These are phyloP conservation scores for Aspergillus indologenus DNA, from an alignment of 495 filamentous ascomycete genomes.

Conservation along the genomic window DNA sequence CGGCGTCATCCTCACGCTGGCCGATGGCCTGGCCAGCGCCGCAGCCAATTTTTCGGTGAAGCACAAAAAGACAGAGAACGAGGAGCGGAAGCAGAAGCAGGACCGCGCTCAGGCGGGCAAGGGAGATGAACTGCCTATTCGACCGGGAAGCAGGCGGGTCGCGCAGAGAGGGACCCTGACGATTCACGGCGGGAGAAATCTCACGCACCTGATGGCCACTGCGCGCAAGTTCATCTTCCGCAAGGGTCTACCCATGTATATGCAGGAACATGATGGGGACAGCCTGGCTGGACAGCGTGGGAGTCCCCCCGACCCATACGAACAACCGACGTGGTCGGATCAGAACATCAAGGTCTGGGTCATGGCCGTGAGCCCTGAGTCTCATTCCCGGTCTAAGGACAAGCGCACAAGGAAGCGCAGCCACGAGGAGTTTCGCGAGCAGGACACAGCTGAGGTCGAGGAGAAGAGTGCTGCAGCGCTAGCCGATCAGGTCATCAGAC, in stretches of 20 bases:
- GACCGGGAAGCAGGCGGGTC: constrained; percentile 11
- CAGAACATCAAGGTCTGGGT: constrained; percentile 78
- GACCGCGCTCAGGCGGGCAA: too few relatives aligned
- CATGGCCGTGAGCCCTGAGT: constrained; percentile 52
- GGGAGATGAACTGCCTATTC: too few relatives aligned
- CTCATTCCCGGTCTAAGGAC: constrained; percentile 3
- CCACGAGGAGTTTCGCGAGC: constrained; percentile 53
- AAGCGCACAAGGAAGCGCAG: constrained; percentile 58
- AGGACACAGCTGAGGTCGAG: too few relatives aligned
- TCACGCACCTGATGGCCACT: constrained; percentile 74
- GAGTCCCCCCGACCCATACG: constrained; percentile 29
- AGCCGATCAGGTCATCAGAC: constrained; percentile 49
- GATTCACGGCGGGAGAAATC: constrained; percentile 75
- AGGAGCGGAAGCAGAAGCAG: constrained; percentile 26
- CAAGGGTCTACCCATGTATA: constrained; percentile 66
- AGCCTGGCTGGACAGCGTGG: constrained; percentile 23
- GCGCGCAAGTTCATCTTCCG: constrained; percentile 87
- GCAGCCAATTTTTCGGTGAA: too few relatives aligned
- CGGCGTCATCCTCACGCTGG: constrained; percentile 77
- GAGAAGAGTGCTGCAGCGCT: constrained; percentile 26
- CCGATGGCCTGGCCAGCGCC: constrained; percentile 53
- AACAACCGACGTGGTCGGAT: constrained; percentile 69
- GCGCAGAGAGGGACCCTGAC: constrained; percentile 41
- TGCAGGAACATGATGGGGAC: constrained; percentile 59
- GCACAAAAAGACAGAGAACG: constrained; percentile 28